These are phyloP conservation scores for Rhexocercosporidium sp. DNA, from an alignment of 2,329 filamentous ascomycete species.

Conservation along the genomic window DNA sequence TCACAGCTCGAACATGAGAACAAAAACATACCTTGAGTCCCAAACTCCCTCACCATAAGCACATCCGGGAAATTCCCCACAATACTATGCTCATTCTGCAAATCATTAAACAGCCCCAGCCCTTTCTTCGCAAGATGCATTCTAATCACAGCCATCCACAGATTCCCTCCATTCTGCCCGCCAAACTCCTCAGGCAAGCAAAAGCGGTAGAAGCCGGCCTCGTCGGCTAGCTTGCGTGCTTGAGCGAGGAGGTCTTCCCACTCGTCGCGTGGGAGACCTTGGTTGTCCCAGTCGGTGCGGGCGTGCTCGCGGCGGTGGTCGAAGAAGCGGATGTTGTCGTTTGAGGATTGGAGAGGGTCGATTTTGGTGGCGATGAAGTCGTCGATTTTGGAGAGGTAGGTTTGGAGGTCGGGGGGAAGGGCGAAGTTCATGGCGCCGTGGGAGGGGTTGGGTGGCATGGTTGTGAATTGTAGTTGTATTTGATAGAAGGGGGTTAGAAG, in stretches of 20 bases:
- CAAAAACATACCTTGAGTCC: conserved; percentile 45
- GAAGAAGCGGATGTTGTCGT: conserved; percentile 69
- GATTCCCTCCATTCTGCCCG: conserved; percentile 55
- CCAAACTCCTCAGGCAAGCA: conserved; percentile 61
- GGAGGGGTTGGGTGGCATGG: conserved; percentile 31
- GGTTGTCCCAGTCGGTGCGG: conserved; percentile 60
- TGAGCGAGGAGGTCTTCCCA: conserved; percentile 61
- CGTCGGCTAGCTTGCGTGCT: conserved; percentile 57
- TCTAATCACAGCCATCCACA: conserved; percentile 67
- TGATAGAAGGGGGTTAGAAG: not conserved
- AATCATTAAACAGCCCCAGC: conserved; percentile 64
- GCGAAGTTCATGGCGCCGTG: conserved; percentile 57
- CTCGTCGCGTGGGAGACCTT: conserved; percentile 58
- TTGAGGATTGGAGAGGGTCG: conserved; percentile 59
- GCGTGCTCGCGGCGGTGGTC: conserved; percentile 67
- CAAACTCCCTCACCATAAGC: conserved; percentile 66
- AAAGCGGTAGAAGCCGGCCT: conserved; percentile 65
- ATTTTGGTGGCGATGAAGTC: conserved; percentile 61
- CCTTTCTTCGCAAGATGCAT: conserved; percentile 65
- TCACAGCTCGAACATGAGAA: not conserved
- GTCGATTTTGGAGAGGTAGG: conserved; percentile 57
- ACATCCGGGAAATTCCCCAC: conserved; percentile 68
- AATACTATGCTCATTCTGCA: conserved; percentile 67
- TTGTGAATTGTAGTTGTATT: too few species aligned
- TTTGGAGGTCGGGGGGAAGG: conserved; percentile 54